Base-by-base conservation (phyloP, 1,284 basidiomycete genomes). In the Trichosporon sp. region DNA sequence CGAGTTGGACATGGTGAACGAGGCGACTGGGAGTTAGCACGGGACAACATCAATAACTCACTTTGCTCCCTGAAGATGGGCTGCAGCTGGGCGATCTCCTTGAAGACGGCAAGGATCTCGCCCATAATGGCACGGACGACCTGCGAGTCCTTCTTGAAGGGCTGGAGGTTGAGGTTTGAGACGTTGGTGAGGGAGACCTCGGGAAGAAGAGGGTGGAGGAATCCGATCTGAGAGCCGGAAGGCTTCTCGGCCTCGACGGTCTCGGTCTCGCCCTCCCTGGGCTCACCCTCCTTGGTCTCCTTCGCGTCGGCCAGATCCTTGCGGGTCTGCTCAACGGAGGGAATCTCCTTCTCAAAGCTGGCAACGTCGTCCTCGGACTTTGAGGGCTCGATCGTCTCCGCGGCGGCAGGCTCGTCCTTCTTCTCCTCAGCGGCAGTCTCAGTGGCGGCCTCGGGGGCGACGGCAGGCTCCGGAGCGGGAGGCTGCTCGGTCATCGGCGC, bases 41-140 rank as follows among this genome's bases (percentile, higher is more conserved):
- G n/a, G 5, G 48, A 64, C 37, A 67, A 3, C 11, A 3, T 2
- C 8, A 1, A 10, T 10, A 14, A 76, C 81, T 75, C 70, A 83
- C 80, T 97, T 84, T 98, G 96, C 85, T 98, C 96, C 67, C 96
- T 91, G 90, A 99, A 98, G 74, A 98, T 90, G 0, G 96, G 95
- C 85, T 97, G 98, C 68, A 98, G 88, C 81, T 96, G 93, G 0
- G 96, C 96, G 75, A 99, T 98, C 82, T 98, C 96, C 87, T 98
- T 99, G 89, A 99, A 98, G 40, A 98, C 94, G 65, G 92, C 92
- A 75, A 99, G 93, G 73, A 99, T 93, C 85, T 98, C 96, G 68
- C 92, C 91, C 90, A 96, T 96, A 85, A 98, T 92, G 2, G 96
- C 96, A 40, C 94, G 91, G 74, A 96, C 91, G 82, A 97, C 91